Evolutionary conservation across 805 yeast genomes (phyloP).

Genomic region (Kuraishia hungarica): DNA sequence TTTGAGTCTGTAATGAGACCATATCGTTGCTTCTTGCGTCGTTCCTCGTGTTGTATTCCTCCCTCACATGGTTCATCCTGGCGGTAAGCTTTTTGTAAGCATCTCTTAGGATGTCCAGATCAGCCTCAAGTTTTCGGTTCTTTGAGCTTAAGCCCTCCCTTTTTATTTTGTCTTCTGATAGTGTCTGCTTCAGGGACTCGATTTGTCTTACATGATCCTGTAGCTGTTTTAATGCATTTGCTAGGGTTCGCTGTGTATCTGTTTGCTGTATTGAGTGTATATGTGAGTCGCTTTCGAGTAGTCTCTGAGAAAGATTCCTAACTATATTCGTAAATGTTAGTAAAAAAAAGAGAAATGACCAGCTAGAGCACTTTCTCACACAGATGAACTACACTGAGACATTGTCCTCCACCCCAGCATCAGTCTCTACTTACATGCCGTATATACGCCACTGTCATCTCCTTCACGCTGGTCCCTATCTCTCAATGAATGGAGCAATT

Average conservation of each 20-base stretch:
- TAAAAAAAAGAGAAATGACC: too few relatives aligned
- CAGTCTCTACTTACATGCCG: not conserved
- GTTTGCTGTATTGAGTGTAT: not conserved
- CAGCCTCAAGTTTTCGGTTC: not conserved
- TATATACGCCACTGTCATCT: not conserved
- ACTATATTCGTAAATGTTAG: not conserved
- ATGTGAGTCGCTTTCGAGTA: not conserved
- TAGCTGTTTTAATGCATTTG: not conserved
- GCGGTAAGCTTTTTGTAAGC: not conserved
- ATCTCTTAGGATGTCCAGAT: not conserved
- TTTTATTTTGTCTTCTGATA: not conserved
- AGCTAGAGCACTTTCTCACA: too few relatives aligned
- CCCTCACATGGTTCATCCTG: slow-evolving; percentile 7
- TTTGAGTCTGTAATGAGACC: slow-evolving; percentile 39
- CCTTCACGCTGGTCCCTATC: not conserved
- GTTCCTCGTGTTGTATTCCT: slow-evolving; percentile 28
- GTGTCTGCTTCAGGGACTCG: not conserved
- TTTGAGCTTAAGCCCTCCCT: not conserved
- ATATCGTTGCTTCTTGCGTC: slow-evolving; percentile 42
- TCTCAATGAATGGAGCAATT: not conserved
- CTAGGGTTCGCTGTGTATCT: not conserved
- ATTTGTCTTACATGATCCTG: not conserved
- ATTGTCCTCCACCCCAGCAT: not conserved
- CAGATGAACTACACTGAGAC: too few relatives aligned
- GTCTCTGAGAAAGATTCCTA: not conserved